Evolutionary conservation across 352 stramenopile species (phyloP).

Genomic region (Saprolegnia parasitica): DNA sequence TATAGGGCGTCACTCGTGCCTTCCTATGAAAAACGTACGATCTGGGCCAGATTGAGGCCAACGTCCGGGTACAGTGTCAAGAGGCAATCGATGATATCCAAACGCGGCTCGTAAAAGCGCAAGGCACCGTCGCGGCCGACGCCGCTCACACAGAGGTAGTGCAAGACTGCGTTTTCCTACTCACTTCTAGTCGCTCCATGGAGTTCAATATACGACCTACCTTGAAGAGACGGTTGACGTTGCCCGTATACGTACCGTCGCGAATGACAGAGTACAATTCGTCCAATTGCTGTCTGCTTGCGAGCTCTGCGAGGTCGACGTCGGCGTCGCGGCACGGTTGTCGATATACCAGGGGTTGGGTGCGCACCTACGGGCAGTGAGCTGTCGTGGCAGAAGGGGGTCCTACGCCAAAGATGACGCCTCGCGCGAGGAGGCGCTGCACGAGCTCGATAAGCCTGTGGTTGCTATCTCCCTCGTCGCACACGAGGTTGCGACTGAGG

Average conservation of each 20-base stretch:
- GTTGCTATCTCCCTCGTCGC: neutral
- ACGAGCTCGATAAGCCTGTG: neutral
- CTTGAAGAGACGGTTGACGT: neutral
- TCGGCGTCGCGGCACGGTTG: neutral
- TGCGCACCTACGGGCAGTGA: neutral
- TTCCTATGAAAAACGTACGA: neutral
- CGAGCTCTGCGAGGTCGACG: slow-evolving; percentile 7
- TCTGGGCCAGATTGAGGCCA: neutral
- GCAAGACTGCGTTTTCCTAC: neutral
- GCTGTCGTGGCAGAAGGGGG: neutral
- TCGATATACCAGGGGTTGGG: neutral
- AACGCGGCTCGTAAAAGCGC: neutral
- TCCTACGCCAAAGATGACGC: neutral
- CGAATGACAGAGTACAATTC: neutral
- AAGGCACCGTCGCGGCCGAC: neutral
- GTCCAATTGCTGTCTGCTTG: neutral
- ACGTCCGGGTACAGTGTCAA: neutral
- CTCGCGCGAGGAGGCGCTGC: neutral
- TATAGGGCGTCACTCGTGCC: neutral
- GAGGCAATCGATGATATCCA: neutral
- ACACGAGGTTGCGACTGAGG: neutral
- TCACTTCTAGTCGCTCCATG: neutral
- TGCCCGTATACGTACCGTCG: neutral
- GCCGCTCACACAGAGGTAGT: neutral
- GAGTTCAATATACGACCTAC: neutral